Conservation (phyloP, 2,329 filamentous ascomycete species). For the Diplodia mutila region DNA sequence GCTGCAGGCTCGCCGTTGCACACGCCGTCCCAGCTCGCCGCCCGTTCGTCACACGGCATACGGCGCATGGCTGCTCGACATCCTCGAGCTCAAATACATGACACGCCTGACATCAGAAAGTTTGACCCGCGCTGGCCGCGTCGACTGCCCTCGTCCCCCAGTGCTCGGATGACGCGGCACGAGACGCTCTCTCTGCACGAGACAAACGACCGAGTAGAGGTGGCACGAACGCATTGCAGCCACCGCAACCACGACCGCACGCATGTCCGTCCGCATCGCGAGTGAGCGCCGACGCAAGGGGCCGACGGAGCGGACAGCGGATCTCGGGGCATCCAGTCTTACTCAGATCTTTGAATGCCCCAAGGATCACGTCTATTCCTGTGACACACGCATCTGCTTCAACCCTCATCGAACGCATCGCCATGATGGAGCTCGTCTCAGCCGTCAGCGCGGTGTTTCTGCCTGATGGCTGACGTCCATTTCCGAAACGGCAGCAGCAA, state of each 20-base stretch:
- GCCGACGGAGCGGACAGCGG: not conserved
- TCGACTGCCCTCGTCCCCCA: no score
- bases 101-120: constrained; percentile 18
- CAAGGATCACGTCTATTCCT: constrained; percentile 19
- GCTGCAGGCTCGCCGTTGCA: constrained; percentile 5
- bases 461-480: constrained; percentile 5
- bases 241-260: not conserved
- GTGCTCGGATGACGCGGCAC: not conserved
- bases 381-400: constrained; percentile 7
- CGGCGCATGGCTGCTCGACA: not conserved
- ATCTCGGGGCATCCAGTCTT: constrained; percentile 20
- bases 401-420: not conserved
- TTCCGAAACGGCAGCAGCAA: constrained; percentile 1
- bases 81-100: constrained; percentile 12
- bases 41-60: not conserved
- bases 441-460: constrained; percentile 4
- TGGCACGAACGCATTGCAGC: not conserved
- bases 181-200: no score
- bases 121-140: not conserved
- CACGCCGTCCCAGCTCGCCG: not conserved
- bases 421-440: constrained; percentile 7
- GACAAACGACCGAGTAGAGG: not conserved
- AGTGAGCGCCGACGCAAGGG: constrained; percentile 14
- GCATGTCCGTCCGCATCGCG: not conserved
- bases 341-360: constrained; percentile 18